These are phyloP conservation scores for Verticillium klebahnii DNA, from an alignment of 2,329 filamentous ascomycete species.

Conservation along the genomic window DNA sequence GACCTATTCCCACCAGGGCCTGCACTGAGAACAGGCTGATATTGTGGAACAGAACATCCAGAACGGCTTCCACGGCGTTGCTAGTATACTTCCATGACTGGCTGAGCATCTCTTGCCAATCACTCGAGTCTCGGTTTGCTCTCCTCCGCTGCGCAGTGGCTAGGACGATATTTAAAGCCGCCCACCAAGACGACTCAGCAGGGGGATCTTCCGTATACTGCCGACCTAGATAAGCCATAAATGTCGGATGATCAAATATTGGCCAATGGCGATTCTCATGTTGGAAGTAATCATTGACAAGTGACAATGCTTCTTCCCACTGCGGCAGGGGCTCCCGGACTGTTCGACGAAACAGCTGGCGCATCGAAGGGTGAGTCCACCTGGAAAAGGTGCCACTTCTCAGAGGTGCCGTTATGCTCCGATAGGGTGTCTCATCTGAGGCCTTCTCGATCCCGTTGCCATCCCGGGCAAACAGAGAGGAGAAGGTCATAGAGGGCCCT, in stretches of 20 bases:
- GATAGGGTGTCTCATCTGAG: background rate
- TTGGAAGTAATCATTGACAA: background rate
- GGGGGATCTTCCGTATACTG: background rate
- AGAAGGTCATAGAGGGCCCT: background rate
- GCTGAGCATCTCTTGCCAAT: background rate
- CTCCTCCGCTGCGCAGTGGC: background rate
- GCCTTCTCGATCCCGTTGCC: background rate
- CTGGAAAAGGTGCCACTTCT: background rate
- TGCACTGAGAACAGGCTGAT: constrained; percentile 1
- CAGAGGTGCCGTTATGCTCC: background rate
- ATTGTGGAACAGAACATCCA: background rate
- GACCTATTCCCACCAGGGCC: background rate
- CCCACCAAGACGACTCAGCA: background rate
- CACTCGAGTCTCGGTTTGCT: background rate
- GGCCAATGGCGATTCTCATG: background rate
- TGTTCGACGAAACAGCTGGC: background rate
- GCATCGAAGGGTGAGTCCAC: constrained; percentile 1
- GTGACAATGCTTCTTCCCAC: constrained; percentile 1
- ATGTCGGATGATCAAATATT: background rate
- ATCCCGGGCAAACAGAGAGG: background rate
- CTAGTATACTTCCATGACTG: background rate
- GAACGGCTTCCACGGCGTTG: background rate
- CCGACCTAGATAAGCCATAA: background rate
- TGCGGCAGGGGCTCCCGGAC: background rate
- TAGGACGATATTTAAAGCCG: background rate